phyloP scores from a whole-genome alignment of 495 filamentous ascomycete genomes.

The Viridothelium virens region DNA sequence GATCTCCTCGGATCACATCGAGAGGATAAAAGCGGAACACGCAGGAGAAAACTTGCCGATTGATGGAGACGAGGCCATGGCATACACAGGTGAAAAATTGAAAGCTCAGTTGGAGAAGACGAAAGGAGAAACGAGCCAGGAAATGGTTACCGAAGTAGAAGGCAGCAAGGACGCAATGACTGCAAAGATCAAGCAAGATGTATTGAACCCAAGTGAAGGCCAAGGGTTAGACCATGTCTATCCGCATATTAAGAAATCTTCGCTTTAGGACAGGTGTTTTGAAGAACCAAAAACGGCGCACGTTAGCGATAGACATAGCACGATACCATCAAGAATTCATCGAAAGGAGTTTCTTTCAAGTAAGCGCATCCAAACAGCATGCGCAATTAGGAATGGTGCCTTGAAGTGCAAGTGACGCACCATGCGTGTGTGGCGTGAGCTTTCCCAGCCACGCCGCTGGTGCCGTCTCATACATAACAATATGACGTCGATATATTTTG shows the following conservation, averaged over 20 bases:
- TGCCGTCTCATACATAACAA: no score
- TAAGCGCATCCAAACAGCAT: no score
- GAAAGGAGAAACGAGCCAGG: background rate
- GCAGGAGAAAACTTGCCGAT: background rate
- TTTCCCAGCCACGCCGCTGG: background rate
- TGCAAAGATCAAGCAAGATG: background rate
- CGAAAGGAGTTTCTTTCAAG: no score
- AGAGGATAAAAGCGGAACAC: conserved; percentile 17
- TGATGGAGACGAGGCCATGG: conserved; percentile 12
- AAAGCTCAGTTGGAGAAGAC: background rate
- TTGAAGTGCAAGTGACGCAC: background rate
- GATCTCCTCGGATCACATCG: conserved; percentile 25
- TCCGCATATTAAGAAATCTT: conserved; percentile 16
- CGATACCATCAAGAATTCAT: no score
- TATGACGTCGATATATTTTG: no score
- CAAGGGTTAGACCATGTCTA: conserved; percentile 13
- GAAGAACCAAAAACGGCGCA: background rate
- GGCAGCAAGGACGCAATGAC: background rate
- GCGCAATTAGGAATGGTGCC: background rate
- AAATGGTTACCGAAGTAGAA: background rate
- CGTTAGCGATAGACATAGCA: no score
- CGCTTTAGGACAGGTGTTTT: conserved; percentile 1
- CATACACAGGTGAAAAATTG: conserved; percentile 3
- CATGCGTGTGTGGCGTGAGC: background rate
- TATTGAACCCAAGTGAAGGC: background rate